Conservation (phyloP, 768 basidiomycete species). For the Tulasnella sp. region DNA sequence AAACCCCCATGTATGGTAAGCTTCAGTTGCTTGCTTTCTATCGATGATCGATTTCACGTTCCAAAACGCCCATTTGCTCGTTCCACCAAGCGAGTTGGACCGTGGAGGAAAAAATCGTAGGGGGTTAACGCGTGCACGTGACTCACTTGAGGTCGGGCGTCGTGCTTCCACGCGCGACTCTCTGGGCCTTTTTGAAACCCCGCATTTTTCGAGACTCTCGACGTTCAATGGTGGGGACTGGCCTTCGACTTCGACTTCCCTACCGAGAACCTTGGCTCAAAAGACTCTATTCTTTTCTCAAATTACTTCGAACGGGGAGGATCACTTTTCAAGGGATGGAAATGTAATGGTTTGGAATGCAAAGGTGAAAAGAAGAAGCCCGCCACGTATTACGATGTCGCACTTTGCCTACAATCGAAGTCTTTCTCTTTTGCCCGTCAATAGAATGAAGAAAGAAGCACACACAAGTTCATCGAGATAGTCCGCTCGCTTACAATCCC, state of each 20-base stretch:
- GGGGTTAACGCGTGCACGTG: background rate
- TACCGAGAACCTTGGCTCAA: conserved; percentile 19
- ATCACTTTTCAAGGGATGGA: background rate
- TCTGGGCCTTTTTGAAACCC: conserved; percentile 4
- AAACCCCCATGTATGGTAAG: conserved; percentile 1
- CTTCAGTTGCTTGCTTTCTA: background rate
- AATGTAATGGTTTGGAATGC: background rate
- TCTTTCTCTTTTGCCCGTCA: background rate
- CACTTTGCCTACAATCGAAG: background rate
- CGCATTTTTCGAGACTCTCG: background rate
- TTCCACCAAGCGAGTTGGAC: conserved; percentile 3
- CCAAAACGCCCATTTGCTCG: background rate
- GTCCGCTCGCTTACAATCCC: background rate
- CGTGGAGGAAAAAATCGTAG: background rate
- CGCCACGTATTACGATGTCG: background rate
- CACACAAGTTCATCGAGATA: background rate
- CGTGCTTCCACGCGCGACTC: background rate
- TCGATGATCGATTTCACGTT: background rate
- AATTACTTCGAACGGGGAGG: background rate
- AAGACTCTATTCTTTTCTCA: conserved; percentile 7
- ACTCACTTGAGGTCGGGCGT: conserved; percentile 19
- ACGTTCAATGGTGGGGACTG: background rate
- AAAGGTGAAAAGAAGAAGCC: background rate
- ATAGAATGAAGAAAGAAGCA: background rate
- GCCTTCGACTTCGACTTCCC: background rate